These are phyloP conservation scores for Dalbergia oliveri DNA, from an alignment of 306 rosid genomes.

Conservation along the genomic window DNA sequence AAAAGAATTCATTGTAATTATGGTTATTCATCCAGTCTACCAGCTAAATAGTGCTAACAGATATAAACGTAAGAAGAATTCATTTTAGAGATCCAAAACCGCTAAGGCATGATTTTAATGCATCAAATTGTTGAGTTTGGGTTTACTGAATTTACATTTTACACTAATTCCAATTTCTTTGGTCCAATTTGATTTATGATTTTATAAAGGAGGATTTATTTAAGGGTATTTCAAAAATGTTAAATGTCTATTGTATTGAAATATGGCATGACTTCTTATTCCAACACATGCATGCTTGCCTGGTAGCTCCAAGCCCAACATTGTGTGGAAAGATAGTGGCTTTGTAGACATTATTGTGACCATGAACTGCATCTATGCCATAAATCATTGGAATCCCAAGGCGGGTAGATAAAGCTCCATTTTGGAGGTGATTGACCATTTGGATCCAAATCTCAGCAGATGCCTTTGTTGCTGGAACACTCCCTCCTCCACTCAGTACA, in stretches of 20 bases:
- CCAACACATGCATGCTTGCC: conserved; percentile 62
- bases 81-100: background rate
- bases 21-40: background rate
- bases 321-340: conserved; percentile 94
- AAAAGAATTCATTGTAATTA: conserved; percentile 22
- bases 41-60: conserved; percentile 3
- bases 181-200: background rate
- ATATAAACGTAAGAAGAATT: background rate
- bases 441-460: conserved; percentile 76
- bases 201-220: background rate
- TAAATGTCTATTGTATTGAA: background rate
- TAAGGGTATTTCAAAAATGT: background rate
- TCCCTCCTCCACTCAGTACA: conserved; percentile 98
- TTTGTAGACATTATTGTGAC: conserved; percentile 88
- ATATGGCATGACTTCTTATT: background rate
- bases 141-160: background rate
- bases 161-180: background rate
- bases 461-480: conserved; percentile 89
- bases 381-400: conserved; percentile 98
- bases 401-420: conserved; percentile 76
- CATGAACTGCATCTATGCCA: conserved; percentile 98
- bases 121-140: background rate
- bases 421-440: conserved; percentile 86
- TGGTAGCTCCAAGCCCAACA: conserved; percentile 95
- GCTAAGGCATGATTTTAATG: background rate